phyloP scores from a whole-genome alignment of 305 asterid genomes.

The Fraxinus nigra region DNA sequence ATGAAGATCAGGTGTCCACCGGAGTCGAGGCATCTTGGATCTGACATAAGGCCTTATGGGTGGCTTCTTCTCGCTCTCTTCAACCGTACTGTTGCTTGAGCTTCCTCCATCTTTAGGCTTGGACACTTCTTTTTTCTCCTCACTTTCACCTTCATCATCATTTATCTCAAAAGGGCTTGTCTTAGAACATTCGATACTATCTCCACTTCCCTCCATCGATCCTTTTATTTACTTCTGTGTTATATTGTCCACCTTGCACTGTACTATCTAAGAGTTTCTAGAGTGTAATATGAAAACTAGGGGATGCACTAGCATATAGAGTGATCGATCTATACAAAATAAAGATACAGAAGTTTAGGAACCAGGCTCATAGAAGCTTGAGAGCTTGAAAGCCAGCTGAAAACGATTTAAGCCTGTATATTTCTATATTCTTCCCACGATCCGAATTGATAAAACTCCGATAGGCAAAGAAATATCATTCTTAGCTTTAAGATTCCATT shows the following conservation, averaged over 20 bases:
- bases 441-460: neutral
- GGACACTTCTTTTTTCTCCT: conserved; percentile 16
- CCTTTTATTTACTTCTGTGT: neutral
- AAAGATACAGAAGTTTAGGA: conserved; percentile 12
- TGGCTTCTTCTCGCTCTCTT: conserved; percentile 55
- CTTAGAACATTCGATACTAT: conserved; percentile 32
- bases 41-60: conserved; percentile 68
- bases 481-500: conserved; percentile 23
- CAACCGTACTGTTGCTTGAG: conserved; percentile 72
- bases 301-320: neutral
- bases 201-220: conserved; percentile 46
- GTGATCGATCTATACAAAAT: conserved; percentile 12
- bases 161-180: conserved; percentile 25
- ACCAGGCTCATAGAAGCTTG: conserved; percentile 22
- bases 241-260: neutral
- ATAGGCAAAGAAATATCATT: conserved; percentile 9
- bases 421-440: neutral
- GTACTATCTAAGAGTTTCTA: neutral
- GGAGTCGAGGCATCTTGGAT: conserved; percentile 73
- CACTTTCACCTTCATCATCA: conserved; percentile 29
- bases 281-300: neutral
- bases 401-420: neutral
- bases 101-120: conserved; percentile 60
- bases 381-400: conserved; percentile 15
- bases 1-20: conserved; percentile 86